A percentile compares a stretch with the other conserved stretches of the same genome.
phyloP scores from a whole-genome alignment of 2,329 filamentous ascomycete genomes.

The Cercospora sp. region DNA sequence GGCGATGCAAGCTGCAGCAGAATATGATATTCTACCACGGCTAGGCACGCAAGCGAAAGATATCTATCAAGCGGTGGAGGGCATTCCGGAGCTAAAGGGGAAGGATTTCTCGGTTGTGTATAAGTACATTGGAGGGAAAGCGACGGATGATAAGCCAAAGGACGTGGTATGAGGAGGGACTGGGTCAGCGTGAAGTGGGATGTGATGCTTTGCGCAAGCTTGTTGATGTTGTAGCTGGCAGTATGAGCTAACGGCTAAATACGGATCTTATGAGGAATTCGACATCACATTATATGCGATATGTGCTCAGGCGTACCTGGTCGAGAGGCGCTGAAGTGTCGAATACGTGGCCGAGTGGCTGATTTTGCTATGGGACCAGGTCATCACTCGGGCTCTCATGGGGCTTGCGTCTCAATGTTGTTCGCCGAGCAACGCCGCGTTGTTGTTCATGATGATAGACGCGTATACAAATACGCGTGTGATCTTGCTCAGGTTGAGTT shows the following conservation, averaged over 20 bases:
- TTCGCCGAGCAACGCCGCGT: neutral
- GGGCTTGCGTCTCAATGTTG: neutral
- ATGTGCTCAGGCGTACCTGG: neutral
- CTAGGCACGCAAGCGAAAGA: constrained; percentile 49
- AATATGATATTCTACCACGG: constrained; percentile 47
- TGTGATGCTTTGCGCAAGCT: constrained; percentile 1
- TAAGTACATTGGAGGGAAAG: constrained; percentile 50
- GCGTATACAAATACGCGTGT: neutral
- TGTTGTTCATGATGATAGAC: neutral
- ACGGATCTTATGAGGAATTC: neutral
- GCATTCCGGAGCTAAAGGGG: constrained; percentile 47
- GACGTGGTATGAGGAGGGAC: neutral
- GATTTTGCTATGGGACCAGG: neutral
- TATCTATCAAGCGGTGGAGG: constrained; percentile 49
- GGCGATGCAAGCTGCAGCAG: constrained; percentile 49
- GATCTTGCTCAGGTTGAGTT: neutral
- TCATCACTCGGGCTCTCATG: neutral
- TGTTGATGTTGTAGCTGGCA: neutral
- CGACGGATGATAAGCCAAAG: constrained; percentile 26
- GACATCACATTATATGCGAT: neutral
- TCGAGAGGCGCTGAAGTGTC: neutral
- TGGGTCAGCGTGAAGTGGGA: constrained; percentile 3
- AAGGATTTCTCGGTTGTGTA: constrained; percentile 55
- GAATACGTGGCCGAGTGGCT: neutral
- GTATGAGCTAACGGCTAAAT: neutral